Percentiles rank a stretch among this genome's conserved stretches.
Evolutionary conservation across 2,329 filamentous ascomycete species (phyloP).

Genomic region (Phialocephala sp.): DNA sequence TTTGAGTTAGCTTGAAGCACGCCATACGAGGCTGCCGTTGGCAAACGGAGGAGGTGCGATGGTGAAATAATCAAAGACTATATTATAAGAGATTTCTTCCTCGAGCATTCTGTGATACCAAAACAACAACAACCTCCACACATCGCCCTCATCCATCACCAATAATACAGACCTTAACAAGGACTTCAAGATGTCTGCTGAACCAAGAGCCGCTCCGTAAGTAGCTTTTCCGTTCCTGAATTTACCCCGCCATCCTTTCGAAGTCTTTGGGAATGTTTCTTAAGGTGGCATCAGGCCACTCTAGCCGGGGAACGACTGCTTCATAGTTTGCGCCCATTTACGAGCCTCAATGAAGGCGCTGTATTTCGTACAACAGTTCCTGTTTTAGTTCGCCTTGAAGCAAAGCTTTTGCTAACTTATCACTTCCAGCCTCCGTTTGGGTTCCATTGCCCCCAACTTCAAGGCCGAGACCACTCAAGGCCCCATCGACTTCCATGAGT

Average conservation of each 20-base stretch:
- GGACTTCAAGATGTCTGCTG: constrained; percentile 9
- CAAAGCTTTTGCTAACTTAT: not conserved
- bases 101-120: not conserved
- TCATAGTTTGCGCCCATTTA: not conserved
- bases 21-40: constrained; percentile 10
- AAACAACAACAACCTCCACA: not conserved
- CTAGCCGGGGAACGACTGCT: not conserved
- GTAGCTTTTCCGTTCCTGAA: not conserved
- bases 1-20: constrained; percentile 1
- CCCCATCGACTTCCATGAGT: constrained; percentile 82
- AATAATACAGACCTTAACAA: not conserved
- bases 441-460: constrained; percentile 78
- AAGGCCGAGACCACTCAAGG: constrained; percentile 79
- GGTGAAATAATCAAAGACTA: not conserved
- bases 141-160: not conserved
- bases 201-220: constrained; percentile 11
- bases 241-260: constrained; percentile 9
- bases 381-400: not conserved
- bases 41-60: constrained; percentile 8
- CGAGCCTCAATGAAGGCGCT: not conserved
- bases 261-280: not conserved
- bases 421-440: constrained; percentile 63
- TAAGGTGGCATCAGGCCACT: not conserved
- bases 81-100: constrained; percentile 1
- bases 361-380: no score